These are phyloP conservation scores for Coemansia sp. DNA, from an alignment of 192 early-diverging fungal genomes.

Conservation along the genomic window DNA sequence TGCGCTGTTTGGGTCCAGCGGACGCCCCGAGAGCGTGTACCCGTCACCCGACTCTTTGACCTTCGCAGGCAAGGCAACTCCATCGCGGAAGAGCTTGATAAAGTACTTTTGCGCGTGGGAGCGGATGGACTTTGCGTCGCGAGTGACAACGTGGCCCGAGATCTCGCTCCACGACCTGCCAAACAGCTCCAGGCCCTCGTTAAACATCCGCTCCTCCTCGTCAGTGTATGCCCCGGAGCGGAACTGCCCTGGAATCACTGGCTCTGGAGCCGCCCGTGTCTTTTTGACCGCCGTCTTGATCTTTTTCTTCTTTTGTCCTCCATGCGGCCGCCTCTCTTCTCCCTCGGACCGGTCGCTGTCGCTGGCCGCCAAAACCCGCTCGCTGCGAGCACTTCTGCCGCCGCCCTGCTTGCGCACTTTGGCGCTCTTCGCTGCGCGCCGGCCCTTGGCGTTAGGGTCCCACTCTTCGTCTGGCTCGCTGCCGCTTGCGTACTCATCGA, in stretches of 20 bases:
- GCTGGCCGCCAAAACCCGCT: constrained; percentile 12
- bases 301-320: constrained; percentile 24
- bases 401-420: constrained; percentile 24
- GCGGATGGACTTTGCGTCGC: constrained; percentile 82
- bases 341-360: constrained; percentile 20
- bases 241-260: constrained; percentile 54
- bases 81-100: constrained; percentile 86
- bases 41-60: constrained; percentile 72
- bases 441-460: constrained; percentile 49
- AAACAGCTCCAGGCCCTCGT: constrained; percentile 76
- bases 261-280: constrained; percentile 33
- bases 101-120: constrained; percentile 93
- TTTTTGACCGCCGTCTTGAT: constrained; percentile 14
- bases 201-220: constrained; percentile 73
- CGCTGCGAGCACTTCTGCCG: neutral
- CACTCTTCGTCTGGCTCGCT: constrained; percentile 53
- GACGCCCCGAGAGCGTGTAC: constrained; percentile 80
- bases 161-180: constrained; percentile 86
- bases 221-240: constrained; percentile 77
- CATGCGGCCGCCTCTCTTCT: neutral
- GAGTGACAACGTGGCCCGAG: constrained; percentile 71
- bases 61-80: constrained; percentile 79
- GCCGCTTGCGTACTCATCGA: constrained; percentile 50
- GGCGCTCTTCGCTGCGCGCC: constrained; percentile 32
- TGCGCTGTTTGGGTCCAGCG: constrained; percentile 88